phyloP scores from a whole-genome alignment of 164 flowering plant genomes.

The Liriodendron chinense region DNA sequence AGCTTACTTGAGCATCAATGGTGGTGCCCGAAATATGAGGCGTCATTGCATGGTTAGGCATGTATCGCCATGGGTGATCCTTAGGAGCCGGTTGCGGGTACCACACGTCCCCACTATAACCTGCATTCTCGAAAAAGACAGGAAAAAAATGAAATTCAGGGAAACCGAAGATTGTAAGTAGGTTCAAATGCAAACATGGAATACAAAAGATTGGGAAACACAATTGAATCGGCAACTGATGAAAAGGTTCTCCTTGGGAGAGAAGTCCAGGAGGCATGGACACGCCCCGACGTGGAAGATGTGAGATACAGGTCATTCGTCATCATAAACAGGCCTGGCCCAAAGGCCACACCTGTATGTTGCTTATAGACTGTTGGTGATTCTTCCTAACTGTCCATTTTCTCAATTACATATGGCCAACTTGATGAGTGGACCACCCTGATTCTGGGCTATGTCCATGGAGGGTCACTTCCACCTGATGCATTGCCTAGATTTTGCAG shows the following conservation, averaged over 20 bases:
- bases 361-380: not conserved
- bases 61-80: slow-evolving; percentile 97
- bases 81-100: slow-evolving; percentile 98
- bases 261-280: not conserved
- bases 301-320: not conserved
- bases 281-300: not conserved
- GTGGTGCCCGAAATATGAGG: slow-evolving; percentile 99
- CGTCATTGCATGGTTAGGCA: slow-evolving; percentile 99
- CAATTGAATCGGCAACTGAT: not conserved
- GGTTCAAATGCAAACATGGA: not conserved
- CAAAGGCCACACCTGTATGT: not conserved
- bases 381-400: not conserved
- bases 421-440: not conserved
- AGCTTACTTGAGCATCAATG: slow-evolving; percentile 87
- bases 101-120: slow-evolving; percentile 99
- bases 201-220: not conserved
- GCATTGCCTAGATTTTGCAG: no score
- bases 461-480: not conserved
- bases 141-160: not conserved
- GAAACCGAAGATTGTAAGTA: not conserved
- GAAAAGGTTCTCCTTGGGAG: not conserved
- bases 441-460: not conserved
- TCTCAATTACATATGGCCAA: not conserved
- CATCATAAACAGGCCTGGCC: not conserved
- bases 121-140: slow-evolving; percentile 25